phyloP scores from a whole-genome alignment of 2,329 filamentous ascomycete genomes.

The Apiospora hydei region DNA sequence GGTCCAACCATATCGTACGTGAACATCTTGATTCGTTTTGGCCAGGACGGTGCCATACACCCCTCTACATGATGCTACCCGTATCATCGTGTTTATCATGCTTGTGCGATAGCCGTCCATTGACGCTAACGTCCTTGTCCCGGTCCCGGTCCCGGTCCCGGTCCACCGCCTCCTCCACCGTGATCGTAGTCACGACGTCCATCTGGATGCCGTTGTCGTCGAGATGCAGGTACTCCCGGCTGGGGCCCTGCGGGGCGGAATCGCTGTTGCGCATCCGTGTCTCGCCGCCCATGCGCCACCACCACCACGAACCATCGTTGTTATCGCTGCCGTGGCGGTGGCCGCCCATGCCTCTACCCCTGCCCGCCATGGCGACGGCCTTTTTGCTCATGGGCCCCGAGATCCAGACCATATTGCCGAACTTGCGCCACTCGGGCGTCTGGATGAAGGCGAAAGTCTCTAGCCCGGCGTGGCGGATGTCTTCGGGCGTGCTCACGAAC shows the following conservation, averaged over 20 bases:
- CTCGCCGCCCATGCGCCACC: conserved; percentile 31
- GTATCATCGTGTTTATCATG: not conserved
- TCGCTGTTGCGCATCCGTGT: conserved; percentile 5
- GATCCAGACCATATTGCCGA: conserved; percentile 30
- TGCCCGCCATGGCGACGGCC: not conserved
- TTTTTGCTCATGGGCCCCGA: conserved; percentile 23
- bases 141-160: not conserved
- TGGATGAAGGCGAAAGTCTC: conserved; percentile 31
- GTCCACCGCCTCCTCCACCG: conserved; percentile 20
- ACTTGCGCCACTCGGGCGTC: conserved; percentile 27
- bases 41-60: not conserved
- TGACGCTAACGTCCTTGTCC: not conserved
- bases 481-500: conserved; percentile 29
- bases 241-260: not conserved
- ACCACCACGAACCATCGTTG: conserved; percentile 22
- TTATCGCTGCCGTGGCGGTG: not conserved
- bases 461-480: conserved; percentile 30
- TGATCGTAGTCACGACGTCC: conserved; percentile 28
- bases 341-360: not conserved
- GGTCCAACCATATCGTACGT: too few relatives aligned
- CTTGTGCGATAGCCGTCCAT: not conserved
- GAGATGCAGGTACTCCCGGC: conserved; percentile 18
- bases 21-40: not conserved
- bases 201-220: conserved; percentile 28
- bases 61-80: not conserved